Evolutionary conservation across 192 early-diverging fungal genomes (phyloP).

Genomic region (Rhizoclosmatium sp.): DNA sequence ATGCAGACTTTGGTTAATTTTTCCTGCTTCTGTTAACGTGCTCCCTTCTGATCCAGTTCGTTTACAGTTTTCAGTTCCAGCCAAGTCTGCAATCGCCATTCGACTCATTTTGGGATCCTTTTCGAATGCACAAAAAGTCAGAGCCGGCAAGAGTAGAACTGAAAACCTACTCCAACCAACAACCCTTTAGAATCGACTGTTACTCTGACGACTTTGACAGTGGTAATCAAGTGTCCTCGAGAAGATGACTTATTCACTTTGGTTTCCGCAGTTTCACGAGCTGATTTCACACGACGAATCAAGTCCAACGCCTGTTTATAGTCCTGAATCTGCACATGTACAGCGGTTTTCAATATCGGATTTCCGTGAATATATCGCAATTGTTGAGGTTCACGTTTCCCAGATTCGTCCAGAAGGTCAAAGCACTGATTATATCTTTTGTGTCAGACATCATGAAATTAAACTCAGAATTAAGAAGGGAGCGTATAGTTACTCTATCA

Average conservation of each 20-base stretch:
- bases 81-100: slow-evolving; percentile 34
- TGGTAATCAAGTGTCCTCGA: slow-evolving; percentile 32
- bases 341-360: slow-evolving; percentile 22
- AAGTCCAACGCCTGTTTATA: slow-evolving; percentile 14
- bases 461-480: background rate
- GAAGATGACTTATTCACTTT: slow-evolving; percentile 32
- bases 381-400: background rate
- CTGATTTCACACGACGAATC: background rate
- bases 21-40: background rate
- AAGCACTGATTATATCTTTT: background rate
- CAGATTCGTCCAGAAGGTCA: slow-evolving; percentile 9
- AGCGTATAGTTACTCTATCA: background rate
- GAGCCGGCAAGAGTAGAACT: background rate
- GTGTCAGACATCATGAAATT: background rate
- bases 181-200: background rate
- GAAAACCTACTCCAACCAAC: background rate
- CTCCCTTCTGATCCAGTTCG: slow-evolving; percentile 18
- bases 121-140: background rate
- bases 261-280: slow-evolving; percentile 26
- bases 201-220: slow-evolving; percentile 12
- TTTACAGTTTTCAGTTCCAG: slow-evolving; percentile 33
- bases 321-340: slow-evolving; percentile 7
- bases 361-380: slow-evolving; percentile 9
- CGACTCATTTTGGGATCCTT: slow-evolving; percentile 23
- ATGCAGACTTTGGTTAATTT: slow-evolving; percentile 27